Evolutionary conservation across 108 stramenopile species (phyloP).

Genomic region (Conticribra guillardii): DNA sequence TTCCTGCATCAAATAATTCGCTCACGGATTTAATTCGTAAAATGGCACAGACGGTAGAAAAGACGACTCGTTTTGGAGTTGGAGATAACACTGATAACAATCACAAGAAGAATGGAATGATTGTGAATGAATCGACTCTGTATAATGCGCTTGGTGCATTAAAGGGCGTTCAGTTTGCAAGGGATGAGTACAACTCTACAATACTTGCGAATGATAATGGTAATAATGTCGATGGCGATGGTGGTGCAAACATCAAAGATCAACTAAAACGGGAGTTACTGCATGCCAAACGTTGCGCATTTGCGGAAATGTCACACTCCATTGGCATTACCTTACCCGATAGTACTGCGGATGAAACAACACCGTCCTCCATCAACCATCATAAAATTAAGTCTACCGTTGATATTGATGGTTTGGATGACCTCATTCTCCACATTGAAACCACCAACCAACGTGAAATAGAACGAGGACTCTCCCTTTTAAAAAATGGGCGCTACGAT

Average conservation of each 20-base stretch:
- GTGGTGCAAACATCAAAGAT: neutral
- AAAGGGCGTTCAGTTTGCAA: constrained; percentile 61
- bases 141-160: constrained; percentile 66
- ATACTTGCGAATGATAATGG: constrained; percentile 16
- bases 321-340: constrained; percentile 49
- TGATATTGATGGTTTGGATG: constrained; percentile 63
- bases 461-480: constrained; percentile 4
- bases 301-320: constrained; percentile 51
- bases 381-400: too few relatives aligned
- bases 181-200: constrained; percentile 60
- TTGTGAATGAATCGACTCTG: constrained; percentile 48
- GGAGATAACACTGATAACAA: too few relatives aligned
- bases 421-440: constrained; percentile 55
- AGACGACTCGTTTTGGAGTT: constrained; percentile 39
- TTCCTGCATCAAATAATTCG: constrained; percentile 21
- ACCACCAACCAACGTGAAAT: constrained; percentile 31
- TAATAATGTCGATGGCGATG: neutral
- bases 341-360: neutral
- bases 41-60: constrained; percentile 62
- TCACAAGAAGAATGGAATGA: constrained; percentile 17
- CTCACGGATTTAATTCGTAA: constrained; percentile 56
- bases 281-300: constrained; percentile 57
- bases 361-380: too few relatives aligned
- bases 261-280: constrained; percentile 14
- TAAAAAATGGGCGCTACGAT: constrained; percentile 57